phyloP scores from a whole-genome alignment of 2,329 filamentous ascomycete genomes.

The Clathrospora elynae region DNA sequence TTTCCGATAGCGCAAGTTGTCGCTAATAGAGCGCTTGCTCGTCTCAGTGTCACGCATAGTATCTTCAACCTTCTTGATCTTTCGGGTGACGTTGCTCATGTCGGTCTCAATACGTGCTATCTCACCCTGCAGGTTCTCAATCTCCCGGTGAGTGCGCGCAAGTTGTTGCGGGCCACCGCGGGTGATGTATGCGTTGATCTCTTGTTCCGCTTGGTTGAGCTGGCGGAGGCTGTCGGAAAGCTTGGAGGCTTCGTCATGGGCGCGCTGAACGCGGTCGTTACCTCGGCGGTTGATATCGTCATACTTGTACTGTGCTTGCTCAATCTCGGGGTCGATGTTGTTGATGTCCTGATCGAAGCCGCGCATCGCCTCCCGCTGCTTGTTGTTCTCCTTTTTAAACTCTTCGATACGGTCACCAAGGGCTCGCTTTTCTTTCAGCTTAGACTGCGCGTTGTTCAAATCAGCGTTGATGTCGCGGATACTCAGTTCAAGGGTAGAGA shows the following conservation, averaged over 20 bases:
- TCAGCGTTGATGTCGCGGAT: conserved; percentile 75
- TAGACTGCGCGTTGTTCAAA: conserved; percentile 70
- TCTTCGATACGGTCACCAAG: conserved; percentile 74
- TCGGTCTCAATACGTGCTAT: conserved; percentile 71
- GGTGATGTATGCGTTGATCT: conserved; percentile 80
- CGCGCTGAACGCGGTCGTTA: conserved; percentile 71
- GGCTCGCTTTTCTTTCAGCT: conserved; percentile 79
- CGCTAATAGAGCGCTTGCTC: conserved; percentile 82
- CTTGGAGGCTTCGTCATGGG: conserved; percentile 71
- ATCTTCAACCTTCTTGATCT: conserved; percentile 77
- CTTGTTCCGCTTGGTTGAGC: conserved; percentile 73
- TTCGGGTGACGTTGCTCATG: conserved; percentile 67
- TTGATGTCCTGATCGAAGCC: conserved; percentile 74
- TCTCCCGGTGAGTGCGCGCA: conserved; percentile 69
- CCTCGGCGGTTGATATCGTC: conserved; percentile 77
- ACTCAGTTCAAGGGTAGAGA: conserved; percentile 76
- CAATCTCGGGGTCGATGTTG: conserved; percentile 73
- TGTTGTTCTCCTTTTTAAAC: conserved; percentile 68
- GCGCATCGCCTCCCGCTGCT: conserved; percentile 72
- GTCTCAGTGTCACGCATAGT: conserved; percentile 79
- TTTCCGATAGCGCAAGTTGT: conserved; percentile 86
- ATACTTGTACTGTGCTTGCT: conserved; percentile 74
- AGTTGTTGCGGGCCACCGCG: conserved; percentile 75
- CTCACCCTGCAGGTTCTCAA: conserved; percentile 68
- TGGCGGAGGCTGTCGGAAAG: conserved; percentile 77